Conservation (phyloP, 2,329 filamentous ascomycete genomes). For the Blumeriella jaapii region DNA sequence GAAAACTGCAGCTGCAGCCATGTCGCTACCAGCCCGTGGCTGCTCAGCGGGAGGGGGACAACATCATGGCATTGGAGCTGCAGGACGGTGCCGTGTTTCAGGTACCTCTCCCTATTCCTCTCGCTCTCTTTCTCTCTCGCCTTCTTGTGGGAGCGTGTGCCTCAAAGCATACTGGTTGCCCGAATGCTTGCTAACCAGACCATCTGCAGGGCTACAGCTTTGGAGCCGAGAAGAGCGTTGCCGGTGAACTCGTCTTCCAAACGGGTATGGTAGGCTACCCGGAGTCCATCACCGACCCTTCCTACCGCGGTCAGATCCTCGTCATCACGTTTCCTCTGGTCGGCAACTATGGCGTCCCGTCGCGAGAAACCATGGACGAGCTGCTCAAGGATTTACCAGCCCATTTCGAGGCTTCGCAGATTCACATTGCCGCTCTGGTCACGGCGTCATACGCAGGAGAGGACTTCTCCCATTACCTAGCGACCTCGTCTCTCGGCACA, state of each 20-base stretch:
- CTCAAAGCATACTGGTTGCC: too few relatives aligned
- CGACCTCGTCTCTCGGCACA: constrained; percentile 75
- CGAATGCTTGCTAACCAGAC: too few relatives aligned
- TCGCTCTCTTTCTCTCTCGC: too few relatives aligned
- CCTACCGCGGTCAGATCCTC: constrained; percentile 85
- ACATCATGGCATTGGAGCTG: constrained; percentile 77
- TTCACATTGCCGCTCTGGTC: constrained; percentile 87
- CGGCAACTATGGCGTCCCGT: constrained; percentile 95
- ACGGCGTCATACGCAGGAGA: constrained; percentile 88
- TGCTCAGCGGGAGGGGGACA: constrained; percentile 34
- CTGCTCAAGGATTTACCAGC: constrained; percentile 78
- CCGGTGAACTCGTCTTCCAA: constrained; percentile 97
- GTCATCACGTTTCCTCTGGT: constrained; percentile 93
- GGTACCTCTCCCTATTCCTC: too few relatives aligned
- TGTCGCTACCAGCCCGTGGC: constrained; percentile 9
- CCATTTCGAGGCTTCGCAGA: constrained; percentile 84
- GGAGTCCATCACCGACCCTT: constrained; percentile 81
- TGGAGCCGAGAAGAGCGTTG: constrained; percentile 78
- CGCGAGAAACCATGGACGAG: constrained; percentile 72
- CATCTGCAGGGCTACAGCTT: constrained; percentile 97
- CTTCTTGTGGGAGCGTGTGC: too few relatives aligned
- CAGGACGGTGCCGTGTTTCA: constrained; percentile 83
- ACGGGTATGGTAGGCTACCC: constrained; percentile 99
- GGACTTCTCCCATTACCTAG: constrained; percentile 90
- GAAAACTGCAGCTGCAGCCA: constrained; percentile 6